Conservation (phyloP, 1,139 yeast species). For the Suhomyces maxii region DNA sequence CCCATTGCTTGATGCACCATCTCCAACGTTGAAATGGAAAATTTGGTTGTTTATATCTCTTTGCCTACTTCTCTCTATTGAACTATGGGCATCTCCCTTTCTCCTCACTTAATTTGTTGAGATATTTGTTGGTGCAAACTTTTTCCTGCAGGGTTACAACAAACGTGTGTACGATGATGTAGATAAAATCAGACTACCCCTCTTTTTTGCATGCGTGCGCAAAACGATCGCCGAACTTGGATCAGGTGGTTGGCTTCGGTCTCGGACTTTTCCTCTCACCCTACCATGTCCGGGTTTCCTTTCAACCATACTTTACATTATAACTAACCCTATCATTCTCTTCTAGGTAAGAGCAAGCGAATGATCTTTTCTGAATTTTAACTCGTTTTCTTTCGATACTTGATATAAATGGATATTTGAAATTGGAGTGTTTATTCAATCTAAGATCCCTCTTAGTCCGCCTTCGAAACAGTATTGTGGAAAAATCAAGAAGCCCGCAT, state of each 20-base stretch:
- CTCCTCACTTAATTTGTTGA: conserved; percentile 11
- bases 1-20: too few relatives aligned
- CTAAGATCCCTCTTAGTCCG: too few relatives aligned
- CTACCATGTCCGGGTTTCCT: not conserved
- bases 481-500: not conserved
- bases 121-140: conserved; percentile 4
- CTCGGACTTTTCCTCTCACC: not conserved
- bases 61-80: not conserved
- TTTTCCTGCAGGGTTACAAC: conserved; percentile 3
- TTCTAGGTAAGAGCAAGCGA: too few relatives aligned
- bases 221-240: not conserved
- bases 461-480: not conserved
- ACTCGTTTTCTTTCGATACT: too few relatives aligned
- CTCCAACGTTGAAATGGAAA: too few relatives aligned
- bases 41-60: too few relatives aligned
- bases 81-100: not conserved
- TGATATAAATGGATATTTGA: too few relatives aligned
- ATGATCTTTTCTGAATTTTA: too few relatives aligned
- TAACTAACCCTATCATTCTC: too few relatives aligned
- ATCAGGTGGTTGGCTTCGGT: not conserved
- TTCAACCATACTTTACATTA: too few relatives aligned
- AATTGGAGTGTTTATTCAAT: too few relatives aligned
- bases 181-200: conserved; percentile 8
- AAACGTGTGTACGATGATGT: conserved; percentile 7
- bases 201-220: not conserved